These are phyloP conservation scores for Mycena sanguinolenta DNA, from an alignment of 768 basidiomycete genomes.

Conservation along the genomic window DNA sequence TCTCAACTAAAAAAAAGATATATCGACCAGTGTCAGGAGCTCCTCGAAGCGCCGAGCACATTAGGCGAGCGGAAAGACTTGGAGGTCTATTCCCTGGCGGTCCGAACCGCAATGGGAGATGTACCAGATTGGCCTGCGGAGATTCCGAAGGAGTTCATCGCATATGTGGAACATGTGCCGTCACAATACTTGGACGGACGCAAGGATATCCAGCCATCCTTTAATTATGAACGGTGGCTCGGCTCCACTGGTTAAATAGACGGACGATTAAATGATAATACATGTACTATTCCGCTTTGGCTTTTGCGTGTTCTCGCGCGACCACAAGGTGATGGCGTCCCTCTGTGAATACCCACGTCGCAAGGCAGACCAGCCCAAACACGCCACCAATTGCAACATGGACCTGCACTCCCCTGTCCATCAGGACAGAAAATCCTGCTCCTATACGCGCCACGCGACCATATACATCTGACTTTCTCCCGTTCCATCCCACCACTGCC, in stretches of 20 bases:
- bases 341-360: slow-evolving; percentile 48
- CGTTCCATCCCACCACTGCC: slow-evolving; percentile 45
- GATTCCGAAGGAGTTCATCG: slow-evolving; percentile 56
- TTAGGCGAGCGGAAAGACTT: slow-evolving; percentile 70
- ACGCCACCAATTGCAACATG: slow-evolving; percentile 52
- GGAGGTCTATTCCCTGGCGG: slow-evolving; percentile 65
- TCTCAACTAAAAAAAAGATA: slow-evolving; percentile 68
- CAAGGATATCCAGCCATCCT: slow-evolving; percentile 52
- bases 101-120: slow-evolving; percentile 64
- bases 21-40: slow-evolving; percentile 79
- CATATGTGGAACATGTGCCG: slow-evolving; percentile 60
- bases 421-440: slow-evolving; percentile 38
- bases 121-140: slow-evolving; percentile 52
- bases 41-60: slow-evolving; percentile 68
- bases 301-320: background rate
- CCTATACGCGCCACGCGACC: slow-evolving; percentile 40
- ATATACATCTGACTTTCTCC: slow-evolving; percentile 38
- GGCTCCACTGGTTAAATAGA: slow-evolving; percentile 29
- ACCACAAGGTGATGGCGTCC: slow-evolving; percentile 37
- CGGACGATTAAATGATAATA: background rate
- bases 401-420: slow-evolving; percentile 43
- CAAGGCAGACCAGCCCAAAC: slow-evolving; percentile 44
- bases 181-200: slow-evolving; percentile 53
- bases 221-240: slow-evolving; percentile 64
- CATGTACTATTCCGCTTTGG: slow-evolving; percentile 27